These are phyloP conservation scores for Gynostemma pentaphyllum DNA, from an alignment of 306 rosid species.

Conservation along the genomic window DNA sequence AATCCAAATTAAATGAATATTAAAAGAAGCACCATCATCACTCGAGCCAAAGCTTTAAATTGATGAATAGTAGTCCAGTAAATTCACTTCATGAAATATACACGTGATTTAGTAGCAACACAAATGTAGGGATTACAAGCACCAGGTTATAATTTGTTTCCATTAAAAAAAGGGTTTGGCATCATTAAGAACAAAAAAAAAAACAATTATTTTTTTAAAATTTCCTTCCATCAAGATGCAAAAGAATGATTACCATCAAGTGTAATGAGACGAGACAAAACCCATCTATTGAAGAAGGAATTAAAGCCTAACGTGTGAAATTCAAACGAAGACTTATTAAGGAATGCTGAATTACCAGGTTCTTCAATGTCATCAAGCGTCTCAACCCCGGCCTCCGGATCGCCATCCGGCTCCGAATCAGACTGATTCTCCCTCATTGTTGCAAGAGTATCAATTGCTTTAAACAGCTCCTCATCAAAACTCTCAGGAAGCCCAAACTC, in stretches of 20 bases:
- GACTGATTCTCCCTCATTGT: conserved; percentile 32
- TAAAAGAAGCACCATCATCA: too few species aligned
- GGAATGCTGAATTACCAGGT: too few species aligned
- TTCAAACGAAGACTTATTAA: neutral
- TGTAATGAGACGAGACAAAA: neutral
- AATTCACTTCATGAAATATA: neutral
- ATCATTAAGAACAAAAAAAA: neutral
- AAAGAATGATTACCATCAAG: neutral
- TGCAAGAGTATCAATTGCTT: conserved; percentile 27
- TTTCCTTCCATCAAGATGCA: neutral
- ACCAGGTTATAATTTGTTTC: neutral
- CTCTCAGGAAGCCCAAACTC: conserved; percentile 30
- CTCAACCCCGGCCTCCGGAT: conserved; percentile 31
- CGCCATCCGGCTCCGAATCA: conserved; percentile 37
- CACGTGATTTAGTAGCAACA: neutral
- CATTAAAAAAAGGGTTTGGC: neutral
- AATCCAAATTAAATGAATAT: too few species aligned
- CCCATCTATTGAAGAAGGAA: too few species aligned
- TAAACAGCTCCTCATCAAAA: conserved; percentile 46
- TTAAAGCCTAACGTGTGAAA: neutral
- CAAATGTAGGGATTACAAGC: neutral
- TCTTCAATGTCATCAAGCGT: conserved; percentile 27
- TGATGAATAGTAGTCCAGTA: neutral
- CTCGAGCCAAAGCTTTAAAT: neutral
- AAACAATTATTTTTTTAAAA: neutral